phyloP scores from a whole-genome alignment of 1,284 basidiomycete genomes.

The Quambalaria eucalypti region DNA sequence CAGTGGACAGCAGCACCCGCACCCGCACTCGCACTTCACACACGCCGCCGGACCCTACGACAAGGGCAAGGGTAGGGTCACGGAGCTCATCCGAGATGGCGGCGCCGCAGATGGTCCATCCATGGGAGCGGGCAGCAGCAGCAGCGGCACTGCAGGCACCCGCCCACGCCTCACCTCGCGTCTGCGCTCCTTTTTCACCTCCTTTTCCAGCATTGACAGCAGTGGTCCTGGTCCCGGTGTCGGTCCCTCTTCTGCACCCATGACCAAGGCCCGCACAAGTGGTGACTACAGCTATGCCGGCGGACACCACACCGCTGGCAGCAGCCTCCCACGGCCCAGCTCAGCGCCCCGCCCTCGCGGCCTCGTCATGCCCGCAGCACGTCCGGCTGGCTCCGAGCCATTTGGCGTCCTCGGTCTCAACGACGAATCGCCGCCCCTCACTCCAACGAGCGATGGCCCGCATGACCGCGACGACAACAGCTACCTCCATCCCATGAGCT shows the following conservation, averaged over 20 bases:
- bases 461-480: too few relatives aligned
- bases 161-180: conserved; percentile 12
- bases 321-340: background rate
- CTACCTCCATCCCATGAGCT: too few relatives aligned
- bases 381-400: conserved; percentile 17
- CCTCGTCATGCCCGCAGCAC: conserved; percentile 35
- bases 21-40: conserved; percentile 5
- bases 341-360: conserved; percentile 11
- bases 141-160: background rate
- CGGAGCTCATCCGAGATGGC: background rate
- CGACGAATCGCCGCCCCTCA: conserved; percentile 34
- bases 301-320: background rate
- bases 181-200: conserved; percentile 25
- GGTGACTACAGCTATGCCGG: conserved; percentile 4
- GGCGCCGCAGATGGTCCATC: background rate
- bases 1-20: background rate
- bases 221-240: background rate
- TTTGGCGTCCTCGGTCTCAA: conserved; percentile 24
- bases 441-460: conserved; percentile 25
- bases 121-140: too few relatives aligned
- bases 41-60: background rate
- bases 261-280: conserved; percentile 9
- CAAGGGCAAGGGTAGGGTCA: conserved; percentile 12
- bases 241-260: background rate
- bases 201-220: conserved; percentile 10